These are phyloP conservation scores for Xylaria nigripes DNA, from an alignment of 495 filamentous ascomycete genomes.

Conservation along the genomic window DNA sequence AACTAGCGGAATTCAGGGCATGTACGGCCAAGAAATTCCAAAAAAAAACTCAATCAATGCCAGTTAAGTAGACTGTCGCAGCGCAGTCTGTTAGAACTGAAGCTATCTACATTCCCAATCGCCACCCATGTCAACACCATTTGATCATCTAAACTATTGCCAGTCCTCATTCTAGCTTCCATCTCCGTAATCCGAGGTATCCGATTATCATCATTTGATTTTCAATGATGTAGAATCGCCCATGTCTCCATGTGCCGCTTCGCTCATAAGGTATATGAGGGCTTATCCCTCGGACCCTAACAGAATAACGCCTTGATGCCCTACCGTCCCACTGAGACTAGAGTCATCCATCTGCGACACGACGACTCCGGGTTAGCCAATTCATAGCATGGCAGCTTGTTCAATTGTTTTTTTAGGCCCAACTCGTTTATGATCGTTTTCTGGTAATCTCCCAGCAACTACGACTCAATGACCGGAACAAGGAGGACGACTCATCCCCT, in stretches of 20 bases:
- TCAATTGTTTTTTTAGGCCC: neutral
- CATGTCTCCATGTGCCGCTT: neutral
- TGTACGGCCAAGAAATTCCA: neutral
- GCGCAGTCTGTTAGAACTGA: conserved; percentile 19
- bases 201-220: neutral
- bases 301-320: neutral
- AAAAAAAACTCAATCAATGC: neutral
- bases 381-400: neutral
- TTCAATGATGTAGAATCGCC: neutral
- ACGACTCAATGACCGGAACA: conserved; percentile 18
- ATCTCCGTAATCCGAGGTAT: neutral
- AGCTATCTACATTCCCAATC: conserved; percentile 33
- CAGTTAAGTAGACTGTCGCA: conserved; percentile 3
- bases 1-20: neutral
- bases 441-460: conserved; percentile 14
- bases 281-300: neutral
- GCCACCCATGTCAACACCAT: neutral
- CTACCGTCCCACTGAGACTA: neutral
- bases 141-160: neutral
- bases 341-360: conserved; percentile 10
- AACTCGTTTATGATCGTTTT: conserved; percentile 7
- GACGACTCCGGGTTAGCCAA: conserved; percentile 13
- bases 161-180: neutral
- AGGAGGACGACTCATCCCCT: too few species aligned
- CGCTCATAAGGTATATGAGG: neutral